Conservation (phyloP, 164 flowering plant genomes). For the Magnolia kwangsiensis region DNA sequence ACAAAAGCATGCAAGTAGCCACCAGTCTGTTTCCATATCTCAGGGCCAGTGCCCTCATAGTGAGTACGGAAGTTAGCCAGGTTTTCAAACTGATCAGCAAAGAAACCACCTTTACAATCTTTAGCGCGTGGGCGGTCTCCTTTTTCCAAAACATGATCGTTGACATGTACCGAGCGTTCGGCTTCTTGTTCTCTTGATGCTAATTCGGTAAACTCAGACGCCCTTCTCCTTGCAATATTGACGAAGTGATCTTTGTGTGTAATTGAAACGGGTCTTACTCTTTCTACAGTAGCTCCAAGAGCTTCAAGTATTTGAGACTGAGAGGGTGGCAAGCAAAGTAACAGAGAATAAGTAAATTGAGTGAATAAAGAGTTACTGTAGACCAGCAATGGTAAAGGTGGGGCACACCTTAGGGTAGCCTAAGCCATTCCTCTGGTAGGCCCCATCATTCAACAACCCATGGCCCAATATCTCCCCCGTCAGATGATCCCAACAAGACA, state of each 20-base stretch:
- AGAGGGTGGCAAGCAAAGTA: neutral
- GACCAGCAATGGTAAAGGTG: no score
- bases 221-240: slow-evolving; percentile 83
- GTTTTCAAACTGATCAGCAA: slow-evolving; percentile 98
- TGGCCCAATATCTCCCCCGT: no score
- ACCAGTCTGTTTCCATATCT: slow-evolving; percentile 89
- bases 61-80: slow-evolving; percentile 90
- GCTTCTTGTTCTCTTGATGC: slow-evolving; percentile 32
- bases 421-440: no score
- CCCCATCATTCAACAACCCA: no score
- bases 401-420: no score
- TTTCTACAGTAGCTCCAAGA: slow-evolving; percentile 95
- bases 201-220: slow-evolving; percentile 66
- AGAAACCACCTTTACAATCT: slow-evolving; percentile 77
- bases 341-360: neutral
- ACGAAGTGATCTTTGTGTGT: slow-evolving; percentile 90
- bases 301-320: slow-evolving; percentile 96
- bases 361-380: neutral
- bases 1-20: slow-evolving; percentile 80
- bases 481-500: no score
- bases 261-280: slow-evolving; percentile 95
- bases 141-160: slow-evolving; percentile 27
- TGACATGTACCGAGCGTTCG: slow-evolving; percentile 24
- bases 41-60: slow-evolving; percentile 94
- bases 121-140: slow-evolving; percentile 23